Evolutionary conservation across 169 alveolate genomes (phyloP), one percentile per base, ranked within the genome.

Genomic region (Cryptosporidium ryanae): DNA sequence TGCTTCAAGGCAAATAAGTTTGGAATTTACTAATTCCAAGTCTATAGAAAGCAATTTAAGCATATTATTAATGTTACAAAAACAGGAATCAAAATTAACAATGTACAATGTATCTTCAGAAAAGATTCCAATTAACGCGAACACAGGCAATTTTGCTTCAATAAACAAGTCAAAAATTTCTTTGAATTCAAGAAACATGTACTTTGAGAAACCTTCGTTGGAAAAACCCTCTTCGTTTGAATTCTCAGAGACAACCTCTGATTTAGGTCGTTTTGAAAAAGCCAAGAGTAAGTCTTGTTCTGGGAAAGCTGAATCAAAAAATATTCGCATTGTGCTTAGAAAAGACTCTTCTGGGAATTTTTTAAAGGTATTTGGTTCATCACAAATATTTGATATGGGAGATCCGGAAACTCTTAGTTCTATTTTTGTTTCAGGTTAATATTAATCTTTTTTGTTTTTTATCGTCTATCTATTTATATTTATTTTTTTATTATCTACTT

Each of bases 71-170:
- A 18, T 46, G 27, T 15, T 18, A 29, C 66, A 52, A 44, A 32
- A 68, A 17, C 65, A 68, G 15, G 48, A 29, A 7, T n/a, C 66
- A n/a, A 68, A 32, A 27, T 0, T 68, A 29, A n/a, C 32, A 5
- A n/a, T 68, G 4, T 68, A 18, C 32, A 68, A 68, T 34, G n/a
- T 68, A 15, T 54, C 83, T 2, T 3, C 55, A 3, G 67, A 68
- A 21, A 52, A 68, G 50, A 12, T 68, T 29, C 25, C 65, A 25
- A 68, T 27, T 12, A 21, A 23, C 46, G 25, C 63, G 7, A 46
- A 44, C 12, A n/a, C n/a, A 7, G 2, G 25, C 23, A 7, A 38
- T 38, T 38, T 38, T 0, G 8, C 3, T 38, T 38, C 8, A 38
- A 0, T 10, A 6, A 38, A 38, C 8, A 38, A 38, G 8, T 38